Percentiles rank a stretch among this genome's conserved stretches.
Conservation (phyloP, 805 yeast species). For the Ogataea nakhonphanomensis region DNA sequence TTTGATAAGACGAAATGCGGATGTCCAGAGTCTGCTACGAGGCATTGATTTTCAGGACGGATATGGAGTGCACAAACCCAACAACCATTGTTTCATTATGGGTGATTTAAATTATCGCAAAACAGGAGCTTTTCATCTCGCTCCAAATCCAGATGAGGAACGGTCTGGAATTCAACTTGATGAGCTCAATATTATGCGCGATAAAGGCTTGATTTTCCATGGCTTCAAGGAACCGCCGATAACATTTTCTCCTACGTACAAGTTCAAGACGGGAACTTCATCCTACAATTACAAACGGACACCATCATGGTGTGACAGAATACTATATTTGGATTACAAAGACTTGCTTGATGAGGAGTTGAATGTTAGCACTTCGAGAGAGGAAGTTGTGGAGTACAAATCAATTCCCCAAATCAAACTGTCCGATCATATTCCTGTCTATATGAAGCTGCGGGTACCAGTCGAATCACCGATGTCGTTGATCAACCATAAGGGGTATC, state of each 20-base stretch:
- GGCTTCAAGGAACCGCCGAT: slow-evolving; percentile 70
- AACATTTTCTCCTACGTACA: slow-evolving; percentile 76
- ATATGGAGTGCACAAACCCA: slow-evolving; percentile 47
- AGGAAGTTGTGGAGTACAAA: slow-evolving; percentile 40
- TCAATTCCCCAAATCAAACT: slow-evolving; percentile 44
- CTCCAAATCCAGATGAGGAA: not conserved
- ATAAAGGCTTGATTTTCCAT: slow-evolving; percentile 44
- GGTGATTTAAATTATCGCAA: slow-evolving; percentile 88
- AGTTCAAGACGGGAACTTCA: slow-evolving; percentile 47
- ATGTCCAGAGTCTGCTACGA: slow-evolving; percentile 47
- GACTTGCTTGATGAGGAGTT: slow-evolving; percentile 1
- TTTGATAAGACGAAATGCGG: slow-evolving; percentile 47
- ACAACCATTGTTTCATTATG: slow-evolving; percentile 61
- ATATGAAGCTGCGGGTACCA: slow-evolving; percentile 47
- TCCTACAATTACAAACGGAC: slow-evolving; percentile 53
- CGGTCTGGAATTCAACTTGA: slow-evolving; percentile 33
- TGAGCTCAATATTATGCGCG: slow-evolving; percentile 45
- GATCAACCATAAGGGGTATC: slow-evolving; percentile 27
- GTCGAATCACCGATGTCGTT: slow-evolving; percentile 38
- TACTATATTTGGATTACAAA: slow-evolving; percentile 52
- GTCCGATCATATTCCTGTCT: slow-evolving; percentile 86
- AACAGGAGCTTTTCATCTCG: slow-evolving; percentile 20
- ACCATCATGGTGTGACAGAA: slow-evolving; percentile 92
- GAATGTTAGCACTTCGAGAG: not conserved
- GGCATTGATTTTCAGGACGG: slow-evolving; percentile 59